Evolutionary conservation across 2,329 filamentous ascomycete genomes (phyloP).

Genomic region (Aspergillus bombycis): DNA sequence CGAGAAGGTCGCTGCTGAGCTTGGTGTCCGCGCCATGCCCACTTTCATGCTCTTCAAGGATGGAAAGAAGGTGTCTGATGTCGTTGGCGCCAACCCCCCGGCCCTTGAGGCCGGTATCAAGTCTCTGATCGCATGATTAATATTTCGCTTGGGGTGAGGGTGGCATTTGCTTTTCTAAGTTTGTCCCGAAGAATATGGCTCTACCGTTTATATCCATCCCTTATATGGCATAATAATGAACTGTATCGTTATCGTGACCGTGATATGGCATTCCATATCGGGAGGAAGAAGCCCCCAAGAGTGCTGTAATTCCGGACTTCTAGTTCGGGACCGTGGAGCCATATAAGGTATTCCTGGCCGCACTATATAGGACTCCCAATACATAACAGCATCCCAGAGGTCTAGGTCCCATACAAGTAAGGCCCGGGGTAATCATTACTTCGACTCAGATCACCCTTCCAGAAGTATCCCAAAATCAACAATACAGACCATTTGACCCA

Average conservation of each 20-base stretch:
- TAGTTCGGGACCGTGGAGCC: background rate
- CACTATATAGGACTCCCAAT: no score
- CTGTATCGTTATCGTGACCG: background rate
- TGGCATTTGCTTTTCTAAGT: background rate
- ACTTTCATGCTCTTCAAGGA: constrained; percentile 85
- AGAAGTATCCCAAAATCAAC: no score
- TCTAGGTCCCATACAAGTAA: background rate
- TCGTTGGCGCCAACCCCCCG: constrained; percentile 79
- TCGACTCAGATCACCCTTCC: background rate
- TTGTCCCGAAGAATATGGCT: background rate
- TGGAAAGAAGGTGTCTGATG: constrained; percentile 70
- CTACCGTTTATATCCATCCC: background rate
- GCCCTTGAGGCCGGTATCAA: constrained; percentile 57
- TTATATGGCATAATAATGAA: background rate
- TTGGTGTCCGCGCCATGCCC: constrained; percentile 87
- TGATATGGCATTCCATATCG: background rate
- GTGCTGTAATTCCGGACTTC: background rate
- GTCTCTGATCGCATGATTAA: constrained; percentile 24
- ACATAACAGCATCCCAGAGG: background rate
- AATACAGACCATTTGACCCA: background rate
- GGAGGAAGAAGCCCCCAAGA: no score
- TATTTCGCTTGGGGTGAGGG: background rate
- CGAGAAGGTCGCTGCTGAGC: constrained; percentile 72
- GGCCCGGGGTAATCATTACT: background rate
- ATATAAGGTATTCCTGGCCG: no score